Base-by-base conservation (phyloP, 306 rosid species). In the Crotalaria pallida region DNA sequence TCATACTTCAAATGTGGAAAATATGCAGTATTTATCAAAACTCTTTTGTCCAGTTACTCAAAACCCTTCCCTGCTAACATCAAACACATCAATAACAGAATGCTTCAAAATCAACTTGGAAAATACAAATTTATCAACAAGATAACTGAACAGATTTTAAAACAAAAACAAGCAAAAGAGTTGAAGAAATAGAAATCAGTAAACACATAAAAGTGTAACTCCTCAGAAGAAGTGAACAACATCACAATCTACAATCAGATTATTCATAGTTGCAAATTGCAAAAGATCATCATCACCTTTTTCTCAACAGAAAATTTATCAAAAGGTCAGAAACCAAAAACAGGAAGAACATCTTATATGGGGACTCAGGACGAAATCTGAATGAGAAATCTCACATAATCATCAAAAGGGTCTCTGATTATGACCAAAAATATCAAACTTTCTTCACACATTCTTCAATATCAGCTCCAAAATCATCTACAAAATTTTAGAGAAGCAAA, bases 321-420 rank as follows among this genome's bases (percentile, higher is more conserved):
- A 74, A 36, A 58, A 18, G 26, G 31, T 69, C 69, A 66, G 11
- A 58, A 40, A 48, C 49, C 48, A 64, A 57, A n/a, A n/a, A n/a
- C 40, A 49, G 56, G 29, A n/a, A 77, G 53, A 63, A 52, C 1
- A 53, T 34, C 57, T 27, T 40, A 65, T 18, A 27, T 58, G 72
- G 27, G 5, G 31, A 57, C 58, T 64, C 29, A 7, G 61, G 3
- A 77, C 18, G 73, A 36, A 76, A 27, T 26, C 60, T 44, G 41
- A 52, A 15, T 43, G 19, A 79, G 55, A 47, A 71, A 72, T 61
- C 80, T 47, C 13, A 2, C 73, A 58, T 59, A 77, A 64, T 29
- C 68, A 71, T 65, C 60, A 73, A 80, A 84, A 40, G 79, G 79
- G 74, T 72, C 22, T 27, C 59, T n/a, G 24, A 69, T 49, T 21